phyloP scores from a whole-genome alignment of 1,139 yeast species.

The Blastobotrys illinoisensis region DNA sequence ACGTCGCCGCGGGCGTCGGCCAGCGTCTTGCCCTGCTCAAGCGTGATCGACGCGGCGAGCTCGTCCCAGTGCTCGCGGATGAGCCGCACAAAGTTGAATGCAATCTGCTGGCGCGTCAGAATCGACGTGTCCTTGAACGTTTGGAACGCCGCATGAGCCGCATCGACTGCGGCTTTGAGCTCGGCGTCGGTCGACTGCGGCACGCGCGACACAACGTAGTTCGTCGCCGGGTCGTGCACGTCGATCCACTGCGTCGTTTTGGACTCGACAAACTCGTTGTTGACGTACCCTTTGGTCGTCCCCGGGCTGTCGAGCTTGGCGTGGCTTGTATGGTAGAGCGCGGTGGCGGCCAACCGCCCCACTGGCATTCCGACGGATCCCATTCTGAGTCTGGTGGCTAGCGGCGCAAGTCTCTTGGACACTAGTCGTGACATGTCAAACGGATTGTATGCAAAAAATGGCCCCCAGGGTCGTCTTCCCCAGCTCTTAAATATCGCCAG shows the following conservation, averaged over 20 bases:
- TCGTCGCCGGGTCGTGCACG: conserved; percentile 73
- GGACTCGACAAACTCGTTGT: conserved; percentile 55
- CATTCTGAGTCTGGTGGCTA: background rate
- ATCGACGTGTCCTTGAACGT: conserved; percentile 55
- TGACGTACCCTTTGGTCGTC: conserved; percentile 51
- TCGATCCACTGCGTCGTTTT: conserved; percentile 60
- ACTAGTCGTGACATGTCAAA: background rate
- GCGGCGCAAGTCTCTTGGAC: background rate
- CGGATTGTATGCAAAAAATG: background rate
- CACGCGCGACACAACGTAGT: conserved; percentile 58
- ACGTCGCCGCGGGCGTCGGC: conserved; percentile 78
- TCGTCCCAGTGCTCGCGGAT: conserved; percentile 66
- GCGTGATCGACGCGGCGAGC: conserved; percentile 63
- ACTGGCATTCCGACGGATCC: conserved; percentile 4
- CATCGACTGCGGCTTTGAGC: conserved; percentile 58
- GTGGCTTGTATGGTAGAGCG: conserved; percentile 44
- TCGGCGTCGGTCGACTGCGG: conserved; percentile 70
- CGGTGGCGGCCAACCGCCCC: conserved; percentile 9
- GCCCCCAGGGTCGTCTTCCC: background rate
- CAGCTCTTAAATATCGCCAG: background rate
- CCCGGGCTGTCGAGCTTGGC: conserved; percentile 41
- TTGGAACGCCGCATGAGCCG: conserved; percentile 59
- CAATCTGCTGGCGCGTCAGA: conserved; percentile 68
- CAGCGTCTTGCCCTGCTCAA: conserved; percentile 78
- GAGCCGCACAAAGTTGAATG: conserved; percentile 64